Percentiles rank a stretch among this genome's conserved stretches.
Evolutionary conservation across 2,329 filamentous ascomycete species (phyloP).

Genomic region (Microsporum audouinii): DNA sequence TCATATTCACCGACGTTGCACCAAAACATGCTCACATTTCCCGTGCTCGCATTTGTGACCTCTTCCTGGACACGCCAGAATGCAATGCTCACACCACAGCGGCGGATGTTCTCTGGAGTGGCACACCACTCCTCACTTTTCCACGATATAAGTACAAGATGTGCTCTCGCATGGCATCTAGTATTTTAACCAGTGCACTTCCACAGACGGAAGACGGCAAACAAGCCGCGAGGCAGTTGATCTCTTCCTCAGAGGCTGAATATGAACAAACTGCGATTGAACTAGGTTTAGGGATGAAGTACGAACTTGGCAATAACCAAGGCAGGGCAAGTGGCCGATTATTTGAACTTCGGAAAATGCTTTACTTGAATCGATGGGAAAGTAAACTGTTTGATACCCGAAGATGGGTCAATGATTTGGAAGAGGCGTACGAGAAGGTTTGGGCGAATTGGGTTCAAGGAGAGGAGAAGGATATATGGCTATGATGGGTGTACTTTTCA

Average conservation of each 20-base stretch:
- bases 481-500: slow-evolving; percentile 30
- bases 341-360: slow-evolving; percentile 62
- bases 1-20: slow-evolving; percentile 93
- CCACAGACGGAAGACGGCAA: slow-evolving; percentile 59
- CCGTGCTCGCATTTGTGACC: slow-evolving; percentile 78
- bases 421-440: slow-evolving; percentile 75
- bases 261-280: slow-evolving; percentile 70
- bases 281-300: slow-evolving; percentile 54
- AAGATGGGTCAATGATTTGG: slow-evolving; percentile 82
- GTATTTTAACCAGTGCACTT: slow-evolving; percentile 79
- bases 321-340: slow-evolving; percentile 51
- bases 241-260: slow-evolving; percentile 63
- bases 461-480: slow-evolving; percentile 84
- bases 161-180: slow-evolving; percentile 96
- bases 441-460: slow-evolving; percentile 82
- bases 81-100: slow-evolving; percentile 98
- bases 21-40: slow-evolving; percentile 91
- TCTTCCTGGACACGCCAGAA: slow-evolving; percentile 94
- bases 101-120: slow-evolving; percentile 91
- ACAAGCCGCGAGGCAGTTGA: slow-evolving; percentile 60
- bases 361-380: slow-evolving; percentile 74
- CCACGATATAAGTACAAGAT: slow-evolving; percentile 95
- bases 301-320: slow-evolving; percentile 29
- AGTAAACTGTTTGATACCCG: slow-evolving; percentile 84
- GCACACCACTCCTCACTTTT: slow-evolving; percentile 79